Evolutionary conservation across 2,329 filamentous ascomycete species (phyloP).

Genomic region (Neopestalotiopsis sp.): DNA sequence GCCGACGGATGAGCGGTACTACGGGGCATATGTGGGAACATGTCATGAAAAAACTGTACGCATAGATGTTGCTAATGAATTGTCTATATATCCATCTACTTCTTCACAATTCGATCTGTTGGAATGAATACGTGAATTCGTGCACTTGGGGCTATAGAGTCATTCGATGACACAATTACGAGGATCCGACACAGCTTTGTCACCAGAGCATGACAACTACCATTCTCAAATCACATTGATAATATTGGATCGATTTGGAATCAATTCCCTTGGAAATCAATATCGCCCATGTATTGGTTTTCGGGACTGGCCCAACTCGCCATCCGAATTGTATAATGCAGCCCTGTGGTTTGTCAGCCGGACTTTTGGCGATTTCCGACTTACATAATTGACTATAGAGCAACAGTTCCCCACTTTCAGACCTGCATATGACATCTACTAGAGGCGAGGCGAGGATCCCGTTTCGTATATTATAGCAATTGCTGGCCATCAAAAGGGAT

Average conservation of each 20-base stretch:
- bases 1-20: background rate
- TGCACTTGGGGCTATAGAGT: too few relatives aligned
- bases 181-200: too few relatives aligned
- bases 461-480: too few relatives aligned
- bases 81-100: background rate
- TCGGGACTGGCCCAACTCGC: background rate
- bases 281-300: too few relatives aligned
- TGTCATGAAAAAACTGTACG: background rate
- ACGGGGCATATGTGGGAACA: background rate
- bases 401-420: background rate
- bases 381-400: background rate
- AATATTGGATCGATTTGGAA: too few relatives aligned
- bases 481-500: too few relatives aligned
- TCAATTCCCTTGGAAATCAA: too few relatives aligned
- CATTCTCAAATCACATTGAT: too few relatives aligned
- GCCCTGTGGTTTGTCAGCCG: background rate
- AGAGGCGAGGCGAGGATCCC: background rate
- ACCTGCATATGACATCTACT: background rate
- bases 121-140: too few relatives aligned
- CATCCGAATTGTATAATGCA: background rate
- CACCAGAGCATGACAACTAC: too few relatives aligned
- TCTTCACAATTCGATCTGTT: background rate
- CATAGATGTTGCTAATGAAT: conserved; percentile 1
- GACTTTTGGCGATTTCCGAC: conserved; percentile 4
- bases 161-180: too few relatives aligned